Evolutionary conservation across 2,329 filamentous ascomycete species (phyloP), one percentile per base, ranked within the genome.

Genomic region (Pseudocercospora pini-densiflorae): DNA sequence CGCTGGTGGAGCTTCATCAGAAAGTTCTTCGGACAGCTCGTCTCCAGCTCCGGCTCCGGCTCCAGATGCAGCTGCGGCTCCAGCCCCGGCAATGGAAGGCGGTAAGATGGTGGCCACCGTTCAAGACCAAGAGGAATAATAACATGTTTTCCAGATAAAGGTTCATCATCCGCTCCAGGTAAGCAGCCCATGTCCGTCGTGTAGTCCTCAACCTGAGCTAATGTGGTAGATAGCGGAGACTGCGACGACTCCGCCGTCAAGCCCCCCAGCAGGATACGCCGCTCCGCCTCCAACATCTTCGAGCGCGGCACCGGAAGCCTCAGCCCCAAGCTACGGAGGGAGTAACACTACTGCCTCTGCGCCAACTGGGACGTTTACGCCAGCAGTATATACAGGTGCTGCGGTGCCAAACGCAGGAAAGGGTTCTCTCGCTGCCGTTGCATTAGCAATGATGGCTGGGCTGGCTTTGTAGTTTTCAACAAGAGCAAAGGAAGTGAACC

Each of bases 301-400:
- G 6, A 51, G 47, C 19, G 47, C 23, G 19, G 23, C 14, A 14
- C 47, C 47, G 9, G 47, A 24, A 24, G 19, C 47, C 7, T 51
- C 47, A 23, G 47, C 47, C 7, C 19, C 47, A 23, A 21, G 19
- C 19, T 24, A 12, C 19, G 23, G 19, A 16, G 47, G 19, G 14
- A 51, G 47, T 51, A 51, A 51, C 21, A 51, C 47, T 24, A 51
- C 47, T 51, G 45, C 45, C 45, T 49, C 45, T 49, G 45, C 45
- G 45, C 45, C 45, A 19, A 51, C 47, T 51, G 47, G 21, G 14
- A 51, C 47, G 19, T 51, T 12, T 27, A 51, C 47, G 19, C 47
- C 47, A 51, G 19, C 47, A 24, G 19, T 21, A 14, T 51, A 51
- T 14, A 51, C 47, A 24, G 47, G 47, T 51, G 47, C 47, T 23